These are phyloP conservation scores for Beauveria pseudobassiana DNA, from an alignment of 2,329 filamentous ascomycete genomes.

Conservation along the genomic window DNA sequence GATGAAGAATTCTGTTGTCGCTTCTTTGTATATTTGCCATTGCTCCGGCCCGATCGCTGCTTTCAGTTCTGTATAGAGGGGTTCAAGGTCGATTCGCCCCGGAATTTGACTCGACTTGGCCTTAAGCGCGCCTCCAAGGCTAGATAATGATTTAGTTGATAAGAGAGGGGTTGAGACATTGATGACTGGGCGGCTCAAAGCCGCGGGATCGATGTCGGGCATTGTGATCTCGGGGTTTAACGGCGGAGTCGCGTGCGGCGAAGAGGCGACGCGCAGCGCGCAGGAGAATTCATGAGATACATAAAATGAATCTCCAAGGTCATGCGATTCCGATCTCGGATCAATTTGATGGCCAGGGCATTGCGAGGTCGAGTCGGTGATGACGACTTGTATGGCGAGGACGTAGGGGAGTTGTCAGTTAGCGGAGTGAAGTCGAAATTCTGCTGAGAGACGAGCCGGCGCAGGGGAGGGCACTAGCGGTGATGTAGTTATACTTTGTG, in stretches of 20 bases:
- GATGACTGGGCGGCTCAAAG: slow-evolving; percentile 54
- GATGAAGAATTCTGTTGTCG: slow-evolving; percentile 54
- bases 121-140: slow-evolving; percentile 43
- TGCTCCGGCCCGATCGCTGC: slow-evolving; percentile 50
- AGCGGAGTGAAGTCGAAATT: slow-evolving; percentile 29
- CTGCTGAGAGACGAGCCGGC: slow-evolving; percentile 21
- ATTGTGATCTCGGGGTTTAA: slow-evolving; percentile 33
- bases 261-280: slow-evolving; percentile 37
- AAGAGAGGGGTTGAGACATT: slow-evolving; percentile 53
- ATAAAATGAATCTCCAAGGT: slow-evolving; percentile 27
- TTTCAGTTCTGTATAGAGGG: slow-evolving; percentile 56
- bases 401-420: slow-evolving; percentile 20
- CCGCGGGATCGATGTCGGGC: slow-evolving; percentile 65
- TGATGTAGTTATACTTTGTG: slow-evolving; percentile 20
- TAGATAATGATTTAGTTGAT: slow-evolving; percentile 48
- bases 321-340: slow-evolving; percentile 35
- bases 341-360: slow-evolving; percentile 39
- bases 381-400: slow-evolving; percentile 24
- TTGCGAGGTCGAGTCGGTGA: slow-evolving; percentile 32
- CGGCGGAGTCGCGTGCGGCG: slow-evolving; percentile 39
- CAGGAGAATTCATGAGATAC: slow-evolving; percentile 35
- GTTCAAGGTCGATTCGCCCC: slow-evolving; percentile 59
- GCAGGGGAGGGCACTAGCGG: slow-evolving; percentile 15
- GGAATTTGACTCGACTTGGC: slow-evolving; percentile 55
- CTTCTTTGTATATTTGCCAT: slow-evolving; percentile 58